phyloP scores from a whole-genome alignment of 1,284 basidiomycete species.

The Rhodofomes roseus region DNA sequence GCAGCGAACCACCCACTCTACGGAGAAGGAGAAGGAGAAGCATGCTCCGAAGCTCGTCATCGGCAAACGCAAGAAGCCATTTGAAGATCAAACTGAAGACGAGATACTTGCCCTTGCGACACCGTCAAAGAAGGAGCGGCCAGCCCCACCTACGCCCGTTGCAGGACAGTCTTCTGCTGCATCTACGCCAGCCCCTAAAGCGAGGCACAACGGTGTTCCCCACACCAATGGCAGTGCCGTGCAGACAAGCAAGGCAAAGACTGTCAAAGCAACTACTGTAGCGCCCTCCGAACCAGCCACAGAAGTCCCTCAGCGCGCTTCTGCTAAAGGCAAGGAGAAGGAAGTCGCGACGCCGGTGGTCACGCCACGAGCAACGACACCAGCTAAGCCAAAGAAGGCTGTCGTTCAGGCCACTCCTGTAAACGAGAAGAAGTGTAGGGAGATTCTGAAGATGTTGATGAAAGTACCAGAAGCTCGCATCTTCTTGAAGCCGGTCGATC shows the following conservation, averaged over 20 bases:
- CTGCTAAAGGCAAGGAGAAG: constrained; percentile 63
- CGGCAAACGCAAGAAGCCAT: constrained; percentile 55
- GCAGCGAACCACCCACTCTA: constrained; percentile 13
- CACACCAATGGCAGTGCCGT: constrained; percentile 15
- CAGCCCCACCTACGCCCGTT: constrained; percentile 21
- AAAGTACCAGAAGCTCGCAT: constrained; percentile 73
- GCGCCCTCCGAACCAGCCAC: constrained; percentile 21
- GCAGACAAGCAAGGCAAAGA: constrained; percentile 33
- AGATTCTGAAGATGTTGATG: constrained; percentile 61
- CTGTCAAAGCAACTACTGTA: constrained; percentile 14
- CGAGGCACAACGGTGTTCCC: constrained; percentile 8
- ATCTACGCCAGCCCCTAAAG: constrained; percentile 5
- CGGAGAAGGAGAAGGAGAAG: constrained; percentile 30
- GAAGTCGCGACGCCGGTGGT: constrained; percentile 31
- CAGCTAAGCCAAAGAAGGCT: constrained; percentile 43
- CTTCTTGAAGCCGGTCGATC: constrained; percentile 87
- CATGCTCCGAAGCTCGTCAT: constrained; percentile 27
- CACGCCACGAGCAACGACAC: constrained; percentile 21
- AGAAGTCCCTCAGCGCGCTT: constrained; percentile 26
- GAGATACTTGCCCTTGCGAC: constrained; percentile 58
- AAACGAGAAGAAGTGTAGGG: constrained; percentile 79
- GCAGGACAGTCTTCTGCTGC: constrained; percentile 20
- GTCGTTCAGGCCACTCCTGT: constrained; percentile 45
- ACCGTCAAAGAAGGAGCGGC: constrained; percentile 61
- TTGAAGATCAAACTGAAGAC: constrained; percentile 35